phyloP scores from a whole-genome alignment of 2,329 filamentous ascomycete genomes.

The Neopestalotiopsis rosae region DNA sequence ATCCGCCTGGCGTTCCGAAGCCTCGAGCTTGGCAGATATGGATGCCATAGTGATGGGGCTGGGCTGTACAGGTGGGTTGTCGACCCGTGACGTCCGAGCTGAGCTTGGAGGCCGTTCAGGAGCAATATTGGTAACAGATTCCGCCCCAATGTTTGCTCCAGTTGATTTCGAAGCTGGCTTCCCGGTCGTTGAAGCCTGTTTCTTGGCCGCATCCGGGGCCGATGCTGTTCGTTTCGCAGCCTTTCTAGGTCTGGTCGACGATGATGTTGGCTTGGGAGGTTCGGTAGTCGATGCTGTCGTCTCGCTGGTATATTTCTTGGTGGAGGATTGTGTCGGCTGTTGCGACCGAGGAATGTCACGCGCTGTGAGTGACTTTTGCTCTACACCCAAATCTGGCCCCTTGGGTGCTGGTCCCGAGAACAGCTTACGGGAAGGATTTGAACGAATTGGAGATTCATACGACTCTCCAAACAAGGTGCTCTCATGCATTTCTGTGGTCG shows the following conservation, averaged over 20 bases:
- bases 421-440: slow-evolving; percentile 33
- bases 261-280: slow-evolving; percentile 17
- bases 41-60: slow-evolving; percentile 65
- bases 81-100: slow-evolving; percentile 41
- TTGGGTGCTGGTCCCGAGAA: slow-evolving; percentile 33
- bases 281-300: neutral
- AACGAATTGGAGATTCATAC: slow-evolving; percentile 34
- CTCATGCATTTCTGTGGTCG: slow-evolving; percentile 32
- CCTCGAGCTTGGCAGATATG: slow-evolving; percentile 68
- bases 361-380: slow-evolving; percentile 18
- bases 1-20: slow-evolving; percentile 67
- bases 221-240: slow-evolving; percentile 26
- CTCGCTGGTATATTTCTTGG: slow-evolving; percentile 11
- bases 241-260: slow-evolving; percentile 19
- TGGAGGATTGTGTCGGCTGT: slow-evolving; percentile 13
- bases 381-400: slow-evolving; percentile 20
- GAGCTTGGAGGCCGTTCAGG: slow-evolving; percentile 37
- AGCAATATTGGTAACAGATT: slow-evolving; percentile 23
- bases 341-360: slow-evolving; percentile 9
- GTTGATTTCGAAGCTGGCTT: slow-evolving; percentile 18
- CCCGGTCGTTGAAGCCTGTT: neutral
- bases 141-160: neutral
- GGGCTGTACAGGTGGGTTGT: slow-evolving; percentile 49
- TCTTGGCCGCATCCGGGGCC: slow-evolving; percentile 18
- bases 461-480: slow-evolving; percentile 39